Evolutionary conservation across 495 filamentous ascomycete genomes (phyloP).

Genomic region (Bombardia bombarda): DNA sequence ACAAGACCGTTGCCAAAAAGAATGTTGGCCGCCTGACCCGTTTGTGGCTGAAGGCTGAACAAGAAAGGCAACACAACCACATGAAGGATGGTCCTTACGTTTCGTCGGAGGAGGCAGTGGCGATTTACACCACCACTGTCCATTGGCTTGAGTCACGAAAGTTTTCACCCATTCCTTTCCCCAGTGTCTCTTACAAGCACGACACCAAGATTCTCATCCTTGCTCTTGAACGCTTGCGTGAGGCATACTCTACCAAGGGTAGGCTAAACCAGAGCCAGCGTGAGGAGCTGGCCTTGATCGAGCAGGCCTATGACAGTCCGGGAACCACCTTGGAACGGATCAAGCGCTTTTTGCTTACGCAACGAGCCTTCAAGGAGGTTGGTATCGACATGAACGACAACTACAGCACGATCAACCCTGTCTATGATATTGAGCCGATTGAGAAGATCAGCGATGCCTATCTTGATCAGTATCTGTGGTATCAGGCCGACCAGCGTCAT

Average conservation of each 20-base stretch:
- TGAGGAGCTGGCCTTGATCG: slow-evolving; percentile 93
- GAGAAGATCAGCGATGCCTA: slow-evolving; percentile 99
- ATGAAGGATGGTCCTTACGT: slow-evolving; percentile 99
- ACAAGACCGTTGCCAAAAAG: slow-evolving; percentile 99
- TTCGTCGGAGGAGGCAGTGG: slow-evolving; percentile 95
- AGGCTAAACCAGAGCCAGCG: slow-evolving; percentile 95
- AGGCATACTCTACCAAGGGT: slow-evolving; percentile 97
- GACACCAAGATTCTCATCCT: slow-evolving; percentile 99
- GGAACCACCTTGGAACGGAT: slow-evolving; percentile 94
- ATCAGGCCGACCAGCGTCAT: slow-evolving; percentile 96
- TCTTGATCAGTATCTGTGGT: slow-evolving; percentile 98
- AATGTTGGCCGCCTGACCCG: slow-evolving; percentile 92
- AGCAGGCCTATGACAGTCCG: slow-evolving; percentile 97
- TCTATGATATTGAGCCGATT: slow-evolving; percentile 98
- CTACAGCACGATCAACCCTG: slow-evolving; percentile 96
- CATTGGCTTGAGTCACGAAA: slow-evolving; percentile 99
- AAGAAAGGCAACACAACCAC: slow-evolving; percentile 98
- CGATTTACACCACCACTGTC: slow-evolving; percentile 97
- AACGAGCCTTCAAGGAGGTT: slow-evolving; percentile 98
- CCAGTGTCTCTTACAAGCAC: slow-evolving; percentile 98
- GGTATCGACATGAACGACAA: slow-evolving; percentile 99
- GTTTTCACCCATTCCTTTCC: slow-evolving; percentile 98
- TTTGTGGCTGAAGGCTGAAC: slow-evolving; percentile 96
- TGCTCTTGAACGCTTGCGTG: slow-evolving; percentile 85
- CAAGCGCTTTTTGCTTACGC: slow-evolving; percentile 95